Base-by-base conservation (phyloP, 2,329 filamentous ascomycete genomes). In the Xylaria polymorpha region DNA sequence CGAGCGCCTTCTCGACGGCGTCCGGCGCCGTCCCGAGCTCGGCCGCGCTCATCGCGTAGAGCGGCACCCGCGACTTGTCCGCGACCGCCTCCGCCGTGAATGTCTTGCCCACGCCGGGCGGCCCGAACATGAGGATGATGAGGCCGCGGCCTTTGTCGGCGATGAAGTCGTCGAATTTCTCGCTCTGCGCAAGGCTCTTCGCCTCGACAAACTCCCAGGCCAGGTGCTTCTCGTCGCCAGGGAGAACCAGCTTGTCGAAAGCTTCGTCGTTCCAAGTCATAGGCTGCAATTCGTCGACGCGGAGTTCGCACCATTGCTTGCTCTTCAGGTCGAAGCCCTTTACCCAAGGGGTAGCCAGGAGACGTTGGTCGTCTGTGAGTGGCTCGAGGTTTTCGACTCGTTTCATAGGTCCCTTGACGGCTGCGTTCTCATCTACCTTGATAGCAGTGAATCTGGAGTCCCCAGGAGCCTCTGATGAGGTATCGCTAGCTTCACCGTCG, bases 21-120 rank as follows among this genome's bases (percentile, higher is more conserved):
- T 75, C 67, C 0, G 81, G 74, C 14, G 70, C 67, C 1, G 77
- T 79, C 1, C 82, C 82, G 0, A 85, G 75, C 44, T 82, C 81
- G 0, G 80, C 80, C 2, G 79, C 80, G 6, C 80, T 80, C 64
- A 84, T 77, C 0, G 75, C 65, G 65, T 82, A 84, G 0, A 85
- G 74, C 0, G 81, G 82, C 3, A 79, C 79, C 1, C 78, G 73
- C 0, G 79, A 74, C 4, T 77, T 72, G 48, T 83, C 82, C 0
- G 81, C 81, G 0, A 84, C 79, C 32, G 78, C 76, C 68, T 81
- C 79, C 0, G 80, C 81, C 1, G 80, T 82, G 39, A 79, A 75
- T 1, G 80, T 81, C 73, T 83, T 82, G 4, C 81, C 81, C 3
- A 79, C 80, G 0, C 81, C 80, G 0, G 81, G 80, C 0, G 76